Evolutionary conservation across 23 red algal species (phyloP), one percentile per base, ranked within the genome.

Genomic region (Cyanidioschyzon merolae): DNA sequence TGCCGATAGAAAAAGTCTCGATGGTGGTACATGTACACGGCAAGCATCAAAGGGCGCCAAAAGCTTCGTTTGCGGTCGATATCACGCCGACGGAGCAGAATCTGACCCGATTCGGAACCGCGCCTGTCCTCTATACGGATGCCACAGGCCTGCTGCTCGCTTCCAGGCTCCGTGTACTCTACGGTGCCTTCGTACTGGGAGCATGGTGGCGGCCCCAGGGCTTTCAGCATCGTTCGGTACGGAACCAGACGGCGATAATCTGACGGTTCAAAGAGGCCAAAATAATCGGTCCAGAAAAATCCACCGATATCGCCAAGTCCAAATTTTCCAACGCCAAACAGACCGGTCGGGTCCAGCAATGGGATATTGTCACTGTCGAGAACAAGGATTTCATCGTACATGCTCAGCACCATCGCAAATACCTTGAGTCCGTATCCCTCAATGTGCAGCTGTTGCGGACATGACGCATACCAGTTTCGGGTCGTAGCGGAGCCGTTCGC

Each of bases 231-330:
- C 16, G 32, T 35, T 35, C 32, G 63, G 29, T 71, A 71, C 63
- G 30, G 29, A 3, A 32, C 63, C 63, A 27, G 30, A 7, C 32
- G 21, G 12, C 12, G n/a, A 35, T 71, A 71, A 7, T 35, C 63
- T 7, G 21, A 35, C 7, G 63, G 12, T 12, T 32, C 63, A 25
- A 71, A 35, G 32, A 35, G 2, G 29, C 63, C 32, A 27, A 71
- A 71, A 71, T 17, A 71, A 35, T 71, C 63, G 2, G 63, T 25
- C 63, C 63, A 71, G 63, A 71, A 71, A 7, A 71, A 25, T 3
- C 63, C 63, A 71, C 63, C 63, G 7, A 35, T 71, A 7, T 35
- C 32, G 3, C 63, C 63, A 27, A 3, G 21, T 25, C 63, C n/a
- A 32, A 71, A 71, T 35, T 3, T 7, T 71, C 63, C 63, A 7